These are phyloP conservation scores for Boletellus ananiceps DNA, from an alignment of 768 basidiomycete species.

Conservation along the genomic window DNA sequence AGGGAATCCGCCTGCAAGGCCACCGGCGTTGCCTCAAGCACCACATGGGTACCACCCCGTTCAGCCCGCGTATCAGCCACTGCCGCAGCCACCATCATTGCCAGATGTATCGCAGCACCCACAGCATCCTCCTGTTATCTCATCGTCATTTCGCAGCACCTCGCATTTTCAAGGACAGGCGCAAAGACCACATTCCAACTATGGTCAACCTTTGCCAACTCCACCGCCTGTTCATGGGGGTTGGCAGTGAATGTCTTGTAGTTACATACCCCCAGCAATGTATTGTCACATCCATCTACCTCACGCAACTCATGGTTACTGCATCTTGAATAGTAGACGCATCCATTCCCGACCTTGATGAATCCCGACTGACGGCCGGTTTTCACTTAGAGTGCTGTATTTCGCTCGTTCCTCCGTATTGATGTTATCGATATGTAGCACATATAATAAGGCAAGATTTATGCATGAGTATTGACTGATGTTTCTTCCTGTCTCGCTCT, in stretches of 20 bases:
- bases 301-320: conserved; percentile 11
- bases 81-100: conserved; percentile 33
- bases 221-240: conserved; percentile 21
- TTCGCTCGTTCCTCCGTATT: conserved; percentile 3
- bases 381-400: conserved; percentile 21
- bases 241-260: conserved; percentile 25
- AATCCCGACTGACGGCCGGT: background rate
- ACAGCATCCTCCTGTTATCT: conserved; percentile 22
- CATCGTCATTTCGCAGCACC: conserved; percentile 21
- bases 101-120: conserved; percentile 27
- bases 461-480: conserved; percentile 4
- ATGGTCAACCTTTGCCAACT: conserved; percentile 29
- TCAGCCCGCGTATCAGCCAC: conserved; percentile 37
- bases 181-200: conserved; percentile 36
- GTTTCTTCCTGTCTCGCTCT: conserved; percentile 22
- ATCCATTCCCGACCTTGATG: background rate
- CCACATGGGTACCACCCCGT: conserved; percentile 41
- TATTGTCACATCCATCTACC: conserved; percentile 10
- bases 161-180: conserved; percentile 38
- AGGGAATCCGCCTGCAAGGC: conserved; percentile 33
- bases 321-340: conserved; percentile 10
- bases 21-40: conserved; percentile 49
- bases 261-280: conserved; percentile 10
- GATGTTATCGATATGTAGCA: conserved; percentile 10
- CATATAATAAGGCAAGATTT: conserved; percentile 5